Conservation (phyloP, 2,329 filamentous ascomycete genomes). For the Apiospora saccharicola region DNA sequence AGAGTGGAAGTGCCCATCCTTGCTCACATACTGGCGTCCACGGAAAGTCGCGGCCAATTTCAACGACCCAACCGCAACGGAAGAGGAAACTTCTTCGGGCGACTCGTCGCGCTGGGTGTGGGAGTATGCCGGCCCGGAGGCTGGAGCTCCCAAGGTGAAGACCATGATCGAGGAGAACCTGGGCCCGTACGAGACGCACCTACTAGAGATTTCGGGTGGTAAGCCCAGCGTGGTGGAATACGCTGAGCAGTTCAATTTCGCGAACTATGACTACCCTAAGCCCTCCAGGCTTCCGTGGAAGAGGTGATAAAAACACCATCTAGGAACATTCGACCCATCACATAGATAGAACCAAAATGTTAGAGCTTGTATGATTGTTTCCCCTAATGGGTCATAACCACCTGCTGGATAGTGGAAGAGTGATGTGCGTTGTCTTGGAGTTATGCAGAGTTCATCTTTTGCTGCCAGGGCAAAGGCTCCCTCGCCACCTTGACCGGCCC, state of each 20-base stretch:
- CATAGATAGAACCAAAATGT: slow-evolving; percentile 8
- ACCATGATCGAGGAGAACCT: slow-evolving; percentile 61
- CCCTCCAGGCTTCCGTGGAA: background rate
- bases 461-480: slow-evolving; percentile 50
- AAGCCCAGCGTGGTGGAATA: slow-evolving; percentile 52
- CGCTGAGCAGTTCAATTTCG: slow-evolving; percentile 43
- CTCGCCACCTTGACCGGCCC: slow-evolving; percentile 47
- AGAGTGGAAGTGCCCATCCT: slow-evolving; percentile 55
- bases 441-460: slow-evolving; percentile 25
- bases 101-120: slow-evolving; percentile 57
- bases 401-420: background rate
- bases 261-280: background rate
- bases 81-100: slow-evolving; percentile 29
- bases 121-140: slow-evolving; percentile 58
- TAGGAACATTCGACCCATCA: background rate
- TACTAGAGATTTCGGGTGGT: slow-evolving; percentile 54
- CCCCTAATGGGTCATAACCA: background rate
- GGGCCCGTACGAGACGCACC: slow-evolving; percentile 59
- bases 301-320: background rate
- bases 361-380: background rate
- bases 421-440: background rate
- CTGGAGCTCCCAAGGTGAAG: slow-evolving; percentile 48
- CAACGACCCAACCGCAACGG: slow-evolving; percentile 32
- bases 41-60: slow-evolving; percentile 41
- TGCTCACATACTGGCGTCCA: slow-evolving; percentile 53